These are phyloP conservation scores for Fusarium beomiforme DNA, from an alignment of 2,329 filamentous ascomycete genomes.

Conservation along the genomic window DNA sequence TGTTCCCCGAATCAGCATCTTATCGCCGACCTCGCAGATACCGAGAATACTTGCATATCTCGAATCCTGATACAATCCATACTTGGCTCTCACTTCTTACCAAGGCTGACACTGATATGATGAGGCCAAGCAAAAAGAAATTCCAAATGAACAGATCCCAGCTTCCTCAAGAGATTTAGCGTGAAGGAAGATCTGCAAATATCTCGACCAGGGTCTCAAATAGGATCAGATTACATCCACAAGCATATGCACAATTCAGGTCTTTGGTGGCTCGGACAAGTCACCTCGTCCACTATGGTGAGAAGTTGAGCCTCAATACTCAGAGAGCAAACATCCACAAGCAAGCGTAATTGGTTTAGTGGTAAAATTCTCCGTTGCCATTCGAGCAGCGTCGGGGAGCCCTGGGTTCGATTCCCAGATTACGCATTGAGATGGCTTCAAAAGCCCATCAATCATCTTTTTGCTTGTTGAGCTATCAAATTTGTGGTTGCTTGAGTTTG, in stretches of 20 bases:
- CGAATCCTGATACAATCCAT: not conserved
- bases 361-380: too few relatives aligned
- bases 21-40: not conserved
- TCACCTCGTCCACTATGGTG: not conserved
- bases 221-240: not conserved
- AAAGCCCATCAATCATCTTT: too few relatives aligned
- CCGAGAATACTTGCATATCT: not conserved
- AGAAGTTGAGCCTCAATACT: too few relatives aligned
- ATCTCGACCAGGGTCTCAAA: not conserved
- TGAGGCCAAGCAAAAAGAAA: not conserved
- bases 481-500: too few relatives aligned
- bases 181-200: not conserved
- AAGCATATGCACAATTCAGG: not conserved
- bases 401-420: too few relatives aligned
- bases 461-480: too few relatives aligned
- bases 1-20: not conserved
- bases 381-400: too few relatives aligned
- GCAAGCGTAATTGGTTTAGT: too few relatives aligned
- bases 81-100: not conserved
- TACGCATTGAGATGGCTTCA: too few relatives aligned
- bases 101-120: not conserved
- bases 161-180: conserved; percentile 7
- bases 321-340: too few relatives aligned
- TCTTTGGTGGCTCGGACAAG: not conserved
- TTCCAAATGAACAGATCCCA: not conserved